Conservation (phyloP, 1,139 yeast species). For the Blastobotrys buckinghamii region DNA sequence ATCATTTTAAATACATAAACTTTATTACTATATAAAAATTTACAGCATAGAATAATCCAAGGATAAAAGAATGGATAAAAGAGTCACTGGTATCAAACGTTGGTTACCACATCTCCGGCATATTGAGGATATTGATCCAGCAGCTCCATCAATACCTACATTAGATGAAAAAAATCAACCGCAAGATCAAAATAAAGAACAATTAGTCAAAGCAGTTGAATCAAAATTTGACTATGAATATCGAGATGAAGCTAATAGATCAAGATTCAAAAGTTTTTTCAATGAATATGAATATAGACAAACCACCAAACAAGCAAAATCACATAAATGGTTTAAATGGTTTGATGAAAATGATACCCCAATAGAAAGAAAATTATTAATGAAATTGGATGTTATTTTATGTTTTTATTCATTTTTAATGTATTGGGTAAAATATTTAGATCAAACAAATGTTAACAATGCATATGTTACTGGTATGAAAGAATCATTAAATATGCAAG, state of each 20-base stretch:
- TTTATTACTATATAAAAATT: too few relatives aligned
- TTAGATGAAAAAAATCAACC: too few relatives aligned
- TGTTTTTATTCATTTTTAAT: constrained; percentile 55
- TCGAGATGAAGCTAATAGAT: constrained; percentile 47
- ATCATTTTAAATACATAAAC: too few relatives aligned
- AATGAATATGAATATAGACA: constrained; percentile 57
- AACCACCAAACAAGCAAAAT: constrained; percentile 24
- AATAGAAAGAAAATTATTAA: too few relatives aligned
- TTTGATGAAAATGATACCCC: constrained; percentile 34
- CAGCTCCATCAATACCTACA: too few relatives aligned
- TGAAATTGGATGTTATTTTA: too few relatives aligned
- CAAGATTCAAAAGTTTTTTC: constrained; percentile 59
- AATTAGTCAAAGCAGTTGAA: too few relatives aligned
- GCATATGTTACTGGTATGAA: too few relatives aligned
- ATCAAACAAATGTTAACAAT: constrained; percentile 24
- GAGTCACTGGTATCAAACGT: not conserved
- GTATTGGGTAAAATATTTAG: constrained; percentile 27
- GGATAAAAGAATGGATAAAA: too few relatives aligned
- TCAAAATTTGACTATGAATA: constrained; percentile 14
- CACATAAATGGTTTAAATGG: constrained; percentile 49
- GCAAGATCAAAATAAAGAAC: not conserved
- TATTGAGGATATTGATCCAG: constrained; percentile 4
- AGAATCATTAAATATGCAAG: constrained; percentile 41
- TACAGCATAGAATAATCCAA: too few relatives aligned
- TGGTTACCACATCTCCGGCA: constrained; percentile 13